These are phyloP conservation scores for Chaetoceros tenuissimus DNA, from an alignment of 108 stramenopile genomes.

Conservation along the genomic window DNA sequence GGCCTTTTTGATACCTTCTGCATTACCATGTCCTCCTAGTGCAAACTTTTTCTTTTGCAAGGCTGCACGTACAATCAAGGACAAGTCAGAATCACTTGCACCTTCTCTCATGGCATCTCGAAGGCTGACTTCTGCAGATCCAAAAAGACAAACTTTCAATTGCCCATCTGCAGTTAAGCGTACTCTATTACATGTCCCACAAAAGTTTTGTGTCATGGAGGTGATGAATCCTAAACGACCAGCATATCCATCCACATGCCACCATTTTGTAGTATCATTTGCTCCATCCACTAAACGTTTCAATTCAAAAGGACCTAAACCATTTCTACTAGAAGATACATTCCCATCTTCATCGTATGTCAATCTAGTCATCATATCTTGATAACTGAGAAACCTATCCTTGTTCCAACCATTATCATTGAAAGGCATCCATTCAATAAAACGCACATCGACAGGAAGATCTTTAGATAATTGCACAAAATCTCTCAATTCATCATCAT, in stretches of 20 bases:
- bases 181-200: constrained; percentile 94
- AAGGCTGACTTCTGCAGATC: constrained; percentile 77
- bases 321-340: neutral
- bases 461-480: constrained; percentile 73
- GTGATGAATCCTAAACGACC: constrained; percentile 95
- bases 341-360: constrained; percentile 4
- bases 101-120: constrained; percentile 73
- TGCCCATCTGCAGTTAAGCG: constrained; percentile 97
- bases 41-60: constrained; percentile 77
- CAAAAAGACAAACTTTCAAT: constrained; percentile 96
- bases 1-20: constrained; percentile 65
- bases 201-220: constrained; percentile 96
- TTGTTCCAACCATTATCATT: constrained; percentile 89
- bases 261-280: constrained; percentile 98
- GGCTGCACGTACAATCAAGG: constrained; percentile 51
- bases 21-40: constrained; percentile 85
- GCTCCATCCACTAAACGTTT: constrained; percentile 60
- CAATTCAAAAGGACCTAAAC: constrained; percentile 2
- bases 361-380: constrained; percentile 66
- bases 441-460: constrained; percentile 80
- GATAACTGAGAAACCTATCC: constrained; percentile 71
- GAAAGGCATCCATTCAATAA: constrained; percentile 99
- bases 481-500: constrained; percentile 83
- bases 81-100: constrained; percentile 42
- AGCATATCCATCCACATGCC: constrained; percentile 26